Conservation (phyloP, 768 basidiomycete species). For the Mrakia blollopis region DNA sequence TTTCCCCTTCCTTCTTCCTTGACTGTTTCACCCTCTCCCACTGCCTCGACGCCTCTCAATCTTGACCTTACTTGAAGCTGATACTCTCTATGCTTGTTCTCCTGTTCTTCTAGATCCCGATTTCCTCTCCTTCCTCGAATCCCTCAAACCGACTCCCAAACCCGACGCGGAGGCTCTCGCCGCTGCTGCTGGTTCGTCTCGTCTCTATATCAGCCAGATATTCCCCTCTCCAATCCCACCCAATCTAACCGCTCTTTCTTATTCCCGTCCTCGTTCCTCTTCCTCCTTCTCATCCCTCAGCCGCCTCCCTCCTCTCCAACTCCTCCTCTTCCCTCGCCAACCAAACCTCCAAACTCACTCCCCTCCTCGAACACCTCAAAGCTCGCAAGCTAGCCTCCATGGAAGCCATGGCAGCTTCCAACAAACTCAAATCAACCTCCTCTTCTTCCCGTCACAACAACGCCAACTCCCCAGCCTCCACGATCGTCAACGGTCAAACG, state of each 20-base stretch:
- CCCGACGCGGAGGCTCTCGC: slow-evolving; percentile 47
- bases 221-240: background rate
- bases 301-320: background rate
- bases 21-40: background rate
- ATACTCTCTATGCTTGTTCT: background rate
- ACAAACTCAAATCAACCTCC: background rate
- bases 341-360: slow-evolving; percentile 82
- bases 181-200: slow-evolving; percentile 40
- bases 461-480: background rate
- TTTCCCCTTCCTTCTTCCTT: background rate
- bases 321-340: background rate
- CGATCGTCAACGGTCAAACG: background rate
- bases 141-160: slow-evolving; percentile 55
- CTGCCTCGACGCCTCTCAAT: background rate
- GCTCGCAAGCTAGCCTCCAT: slow-evolving; percentile 57
- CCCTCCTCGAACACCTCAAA: slow-evolving; percentile 86
- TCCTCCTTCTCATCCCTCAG: background rate
- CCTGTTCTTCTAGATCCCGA: slow-evolving; percentile 41
- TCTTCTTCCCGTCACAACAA: background rate
- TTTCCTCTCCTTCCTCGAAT: slow-evolving; percentile 59
- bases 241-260: too few relatives aligned
- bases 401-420: slow-evolving; percentile 5
- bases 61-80: background rate
- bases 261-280: background rate
- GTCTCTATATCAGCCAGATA: slow-evolving; percentile 9